phyloP scores from a whole-genome alignment of 768 basidiomycete species.

The Boletus rufocinnamomeus region DNA sequence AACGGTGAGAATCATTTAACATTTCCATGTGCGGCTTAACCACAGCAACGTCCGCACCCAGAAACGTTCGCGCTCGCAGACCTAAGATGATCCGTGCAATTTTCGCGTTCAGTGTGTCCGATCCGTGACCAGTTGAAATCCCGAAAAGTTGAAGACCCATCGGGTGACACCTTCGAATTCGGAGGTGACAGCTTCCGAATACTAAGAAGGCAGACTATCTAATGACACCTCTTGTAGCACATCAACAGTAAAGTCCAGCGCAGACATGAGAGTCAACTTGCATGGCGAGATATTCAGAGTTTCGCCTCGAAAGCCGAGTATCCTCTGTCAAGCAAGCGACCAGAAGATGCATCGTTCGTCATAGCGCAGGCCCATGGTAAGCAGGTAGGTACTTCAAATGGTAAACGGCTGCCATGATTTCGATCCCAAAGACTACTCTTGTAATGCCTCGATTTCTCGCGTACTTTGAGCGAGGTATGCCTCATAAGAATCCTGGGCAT shows the following conservation, averaged over 20 bases:
- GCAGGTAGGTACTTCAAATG: background rate
- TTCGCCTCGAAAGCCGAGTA: background rate
- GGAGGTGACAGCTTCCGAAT: background rate
- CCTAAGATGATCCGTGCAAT: background rate
- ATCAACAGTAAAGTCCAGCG: background rate
- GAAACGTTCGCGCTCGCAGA: background rate
- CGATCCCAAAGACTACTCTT: slow-evolving; percentile 47
- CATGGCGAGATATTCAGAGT: background rate
- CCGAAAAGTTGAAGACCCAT: background rate
- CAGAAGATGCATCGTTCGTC: background rate
- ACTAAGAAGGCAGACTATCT: background rate
- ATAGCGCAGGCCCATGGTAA: background rate
- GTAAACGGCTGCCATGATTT: background rate
- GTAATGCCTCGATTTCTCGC: slow-evolving; percentile 63
- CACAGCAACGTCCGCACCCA: background rate
- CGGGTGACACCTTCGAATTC: background rate
- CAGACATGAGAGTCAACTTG: too few relatives aligned
- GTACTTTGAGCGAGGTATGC: slow-evolving; percentile 57
- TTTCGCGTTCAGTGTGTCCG: background rate
- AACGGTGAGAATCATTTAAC: background rate
- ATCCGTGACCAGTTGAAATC: background rate
- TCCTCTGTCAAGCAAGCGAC: background rate
- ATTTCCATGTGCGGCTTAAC: background rate
- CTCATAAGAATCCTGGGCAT: slow-evolving; percentile 56
- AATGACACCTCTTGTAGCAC: background rate